These are phyloP conservation scores for Thalassiosira sp. DNA, from an alignment of 352 stramenopile species.

Conservation along the genomic window DNA sequence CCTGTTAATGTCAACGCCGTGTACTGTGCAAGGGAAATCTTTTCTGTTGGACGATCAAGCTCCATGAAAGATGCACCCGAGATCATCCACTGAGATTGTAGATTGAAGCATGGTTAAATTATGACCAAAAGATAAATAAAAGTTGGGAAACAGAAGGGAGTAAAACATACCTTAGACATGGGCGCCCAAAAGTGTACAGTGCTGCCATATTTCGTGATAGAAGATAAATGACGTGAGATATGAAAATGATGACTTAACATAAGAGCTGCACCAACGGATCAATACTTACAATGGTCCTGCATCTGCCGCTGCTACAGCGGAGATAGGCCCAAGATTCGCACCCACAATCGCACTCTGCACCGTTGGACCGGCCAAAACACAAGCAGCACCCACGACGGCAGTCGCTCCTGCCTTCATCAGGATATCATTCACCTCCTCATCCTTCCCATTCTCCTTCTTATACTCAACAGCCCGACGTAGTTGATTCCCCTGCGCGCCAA, in stretches of 20 bases:
- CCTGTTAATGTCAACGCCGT: conserved; percentile 80
- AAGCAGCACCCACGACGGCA: conserved; percentile 51
- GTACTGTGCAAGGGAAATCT: conserved; percentile 82
- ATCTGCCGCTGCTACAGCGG: conserved; percentile 63
- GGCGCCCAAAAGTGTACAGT: conserved; percentile 77
- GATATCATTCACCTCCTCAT: conserved; percentile 75
- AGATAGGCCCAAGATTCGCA: conserved; percentile 70
- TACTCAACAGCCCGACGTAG: conserved; percentile 72
- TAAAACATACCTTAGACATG: too few species aligned
- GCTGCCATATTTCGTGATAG: conserved; percentile 3
- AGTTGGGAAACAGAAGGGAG: too few species aligned
- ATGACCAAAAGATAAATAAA: too few species aligned
- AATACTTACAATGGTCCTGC: conserved; percentile 71
- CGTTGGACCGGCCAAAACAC: conserved; percentile 59
- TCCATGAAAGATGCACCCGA: conserved; percentile 79
- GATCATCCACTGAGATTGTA: conserved; percentile 84
- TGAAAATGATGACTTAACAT: background rate
- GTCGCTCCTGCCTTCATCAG: conserved; percentile 59
- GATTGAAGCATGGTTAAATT: too few species aligned
- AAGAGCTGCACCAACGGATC: conserved; percentile 27
- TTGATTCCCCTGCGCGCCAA: conserved; percentile 82
- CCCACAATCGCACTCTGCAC: conserved; percentile 55
- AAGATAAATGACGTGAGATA: too few species aligned
- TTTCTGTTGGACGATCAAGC: conserved; percentile 79
- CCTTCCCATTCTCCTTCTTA: conserved; percentile 71